Base-by-base conservation (phyloP, 305 asterid species). In the Rubia balearica region DNA sequence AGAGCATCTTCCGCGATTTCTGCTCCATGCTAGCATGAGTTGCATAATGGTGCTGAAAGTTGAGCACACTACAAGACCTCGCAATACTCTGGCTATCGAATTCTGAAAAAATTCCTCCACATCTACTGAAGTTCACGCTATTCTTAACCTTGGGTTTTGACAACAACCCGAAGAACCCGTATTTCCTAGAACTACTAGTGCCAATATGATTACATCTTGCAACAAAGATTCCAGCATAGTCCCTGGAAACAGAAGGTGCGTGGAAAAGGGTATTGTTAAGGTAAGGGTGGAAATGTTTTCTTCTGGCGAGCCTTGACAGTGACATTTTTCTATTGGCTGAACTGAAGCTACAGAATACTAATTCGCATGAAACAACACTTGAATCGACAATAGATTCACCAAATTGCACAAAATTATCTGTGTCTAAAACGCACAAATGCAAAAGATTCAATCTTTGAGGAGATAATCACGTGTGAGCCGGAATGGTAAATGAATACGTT, bases 1-100 rank as follows among this genome's bases (percentile, higher is more conserved):
- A 40, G 67, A 93, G 90, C 89, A 81, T 88, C 86, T 89, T 93
- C 78, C 76, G 77, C 24, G 98, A 93, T 79, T 85, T 93, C 82
- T 85, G 79, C 81, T 93, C 96, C 3, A 65, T 78, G 6, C 79
- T 72, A 61, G 78, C 87, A 42, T 78, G 82, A 59, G 89, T 83
- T 61, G 95, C 81, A 81, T 80, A 87, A 14, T 78, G 86, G 74
- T 85, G 85, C 40, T 41, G 78, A 70, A 61, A 66, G 73, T 68
- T 76, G 57, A 77, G 71, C 71, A 71, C 3, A 30, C 81, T 65
- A 76, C 38, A 65, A 40, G 85, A 72, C 72, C 70, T 73, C 42
- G n/a, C 69, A 27, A 75, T 45, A 74, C 62, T 74, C 76, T 71
- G 79, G 74, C 60, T 63, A 69, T 78, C 77, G 74, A 75, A 75